phyloP scores from a whole-genome alignment of 1,284 basidiomycete species.

The Apiotrichum akiyoshidainum region DNA sequence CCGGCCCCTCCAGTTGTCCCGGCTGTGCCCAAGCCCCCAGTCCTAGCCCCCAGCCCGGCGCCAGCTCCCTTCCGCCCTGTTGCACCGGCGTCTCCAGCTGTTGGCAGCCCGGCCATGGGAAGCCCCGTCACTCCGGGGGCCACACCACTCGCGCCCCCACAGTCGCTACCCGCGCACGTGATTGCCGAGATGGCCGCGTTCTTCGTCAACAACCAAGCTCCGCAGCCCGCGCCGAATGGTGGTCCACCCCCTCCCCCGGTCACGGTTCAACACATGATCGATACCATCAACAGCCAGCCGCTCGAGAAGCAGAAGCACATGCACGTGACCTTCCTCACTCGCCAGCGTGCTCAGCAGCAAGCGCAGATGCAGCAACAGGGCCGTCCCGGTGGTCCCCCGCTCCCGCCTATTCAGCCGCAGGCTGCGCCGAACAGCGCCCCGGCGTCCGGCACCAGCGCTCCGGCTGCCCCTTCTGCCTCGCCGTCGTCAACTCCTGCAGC shows the following conservation, averaged over 20 bases:
- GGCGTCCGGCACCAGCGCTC: background rate
- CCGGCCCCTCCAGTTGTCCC: background rate
- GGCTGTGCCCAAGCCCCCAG: background rate
- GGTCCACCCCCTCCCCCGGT: slow-evolving; percentile 6
- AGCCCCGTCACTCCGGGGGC: background rate
- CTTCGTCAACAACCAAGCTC: slow-evolving; percentile 10
- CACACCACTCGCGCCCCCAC: background rate
- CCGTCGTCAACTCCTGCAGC: background rate
- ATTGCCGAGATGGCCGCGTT: slow-evolving; percentile 10
- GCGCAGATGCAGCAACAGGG: slow-evolving; percentile 2
- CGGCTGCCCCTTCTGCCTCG: background rate
- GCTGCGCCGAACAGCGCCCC: slow-evolving; percentile 3
- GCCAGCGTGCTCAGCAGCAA: slow-evolving; percentile 12
- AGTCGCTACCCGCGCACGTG: slow-evolving; percentile 1
- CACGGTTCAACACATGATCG: slow-evolving; percentile 15
- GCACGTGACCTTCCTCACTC: slow-evolving; percentile 14
- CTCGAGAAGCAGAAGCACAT: slow-evolving; percentile 21
- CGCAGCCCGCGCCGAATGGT: background rate
- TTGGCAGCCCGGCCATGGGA: background rate
- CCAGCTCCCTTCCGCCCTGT: background rate
- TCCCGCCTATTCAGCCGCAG: background rate
- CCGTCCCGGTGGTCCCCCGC: background rate
- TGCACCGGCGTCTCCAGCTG: background rate
- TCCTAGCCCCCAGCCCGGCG: background rate
- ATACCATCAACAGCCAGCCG: slow-evolving; percentile 8